These are phyloP conservation scores for Cryptococcus sp. DNA, from an alignment of 1,284 basidiomycete genomes.

Conservation along the genomic window DNA sequence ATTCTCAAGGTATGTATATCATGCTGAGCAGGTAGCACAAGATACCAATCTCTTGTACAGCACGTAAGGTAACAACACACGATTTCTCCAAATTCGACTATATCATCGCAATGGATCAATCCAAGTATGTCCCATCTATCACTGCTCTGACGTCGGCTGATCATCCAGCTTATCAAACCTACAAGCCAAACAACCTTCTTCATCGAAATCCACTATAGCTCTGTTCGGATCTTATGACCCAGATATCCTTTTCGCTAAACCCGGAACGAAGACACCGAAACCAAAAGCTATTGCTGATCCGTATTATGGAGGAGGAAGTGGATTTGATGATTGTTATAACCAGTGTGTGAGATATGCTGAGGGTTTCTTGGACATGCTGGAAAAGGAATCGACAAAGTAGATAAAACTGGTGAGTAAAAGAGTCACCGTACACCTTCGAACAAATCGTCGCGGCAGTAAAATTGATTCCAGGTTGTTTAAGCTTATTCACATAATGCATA, in stretches of 20 bases:
- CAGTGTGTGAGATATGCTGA: constrained; percentile 46
- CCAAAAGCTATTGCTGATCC: constrained; percentile 40
- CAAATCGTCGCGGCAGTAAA: too few species aligned
- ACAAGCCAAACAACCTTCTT: constrained; percentile 28
- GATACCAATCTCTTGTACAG: constrained; percentile 45
- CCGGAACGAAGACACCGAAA: constrained; percentile 13
- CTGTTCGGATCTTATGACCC: constrained; percentile 41
- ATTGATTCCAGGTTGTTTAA: too few species aligned
- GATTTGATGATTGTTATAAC: constrained; percentile 49
- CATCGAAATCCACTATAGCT: constrained; percentile 25
- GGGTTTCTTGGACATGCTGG: constrained; percentile 44
- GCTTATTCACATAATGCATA: too few species aligned
- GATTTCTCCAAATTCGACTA: constrained; percentile 50
- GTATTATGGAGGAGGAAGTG: constrained; percentile 48
- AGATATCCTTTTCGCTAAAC: constrained; percentile 15
- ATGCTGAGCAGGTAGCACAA: constrained; percentile 24
- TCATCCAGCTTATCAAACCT: constrained; percentile 46
- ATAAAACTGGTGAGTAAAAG: too few species aligned
- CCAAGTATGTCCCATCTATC: constrained; percentile 27
- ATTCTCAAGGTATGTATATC: background rate
- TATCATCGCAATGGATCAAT: constrained; percentile 51
- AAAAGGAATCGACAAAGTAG: constrained; percentile 13
- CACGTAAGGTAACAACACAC: constrained; percentile 37
- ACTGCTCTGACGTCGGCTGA: constrained; percentile 1
- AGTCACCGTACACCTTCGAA: too few species aligned